phyloP scores from a whole-genome alignment of 208 protist species.

The Acanthamoeba rhysodes region DNA sequence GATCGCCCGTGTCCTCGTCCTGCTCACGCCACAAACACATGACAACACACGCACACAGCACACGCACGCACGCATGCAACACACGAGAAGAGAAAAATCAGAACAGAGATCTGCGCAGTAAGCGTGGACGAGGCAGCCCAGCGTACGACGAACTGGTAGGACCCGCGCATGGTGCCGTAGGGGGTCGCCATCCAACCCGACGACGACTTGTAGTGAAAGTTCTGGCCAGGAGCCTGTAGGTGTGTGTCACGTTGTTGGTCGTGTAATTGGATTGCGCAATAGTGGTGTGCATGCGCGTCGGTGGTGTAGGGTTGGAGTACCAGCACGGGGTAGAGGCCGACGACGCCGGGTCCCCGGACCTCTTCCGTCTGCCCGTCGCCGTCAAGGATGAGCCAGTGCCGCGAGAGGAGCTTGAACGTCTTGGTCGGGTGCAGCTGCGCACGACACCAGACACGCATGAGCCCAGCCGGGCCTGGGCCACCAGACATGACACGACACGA shows the following conservation, averaged over 20 bases:
- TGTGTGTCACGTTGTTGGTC: neutral
- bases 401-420: slow-evolving; percentile 26
- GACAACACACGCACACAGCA: too few species aligned
- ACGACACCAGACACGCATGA: neutral
- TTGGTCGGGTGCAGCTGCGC: slow-evolving; percentile 8
- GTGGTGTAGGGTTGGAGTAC: neutral
- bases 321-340: slow-evolving; percentile 54
- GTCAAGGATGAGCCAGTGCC: slow-evolving; percentile 22
- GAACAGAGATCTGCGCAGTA: neutral
- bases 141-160: slow-evolving; percentile 7
- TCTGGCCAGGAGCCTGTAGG: neutral
- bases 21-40: neutral
- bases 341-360: slow-evolving; percentile 17
- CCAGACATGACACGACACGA: neutral
- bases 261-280: neutral
- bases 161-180: slow-evolving; percentile 14
- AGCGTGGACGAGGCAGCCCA: neutral
- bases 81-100: neutral
- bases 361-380: slow-evolving; percentile 17
- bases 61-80: neutral
- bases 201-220: slow-evolving; percentile 20
- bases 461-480: neutral
- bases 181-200: slow-evolving; percentile 9
- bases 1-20: slow-evolving; percentile 21
- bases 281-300: neutral